phyloP scores from a whole-genome alignment of 306 rosid species.

The Cotoneaster glaucophyllus region DNA sequence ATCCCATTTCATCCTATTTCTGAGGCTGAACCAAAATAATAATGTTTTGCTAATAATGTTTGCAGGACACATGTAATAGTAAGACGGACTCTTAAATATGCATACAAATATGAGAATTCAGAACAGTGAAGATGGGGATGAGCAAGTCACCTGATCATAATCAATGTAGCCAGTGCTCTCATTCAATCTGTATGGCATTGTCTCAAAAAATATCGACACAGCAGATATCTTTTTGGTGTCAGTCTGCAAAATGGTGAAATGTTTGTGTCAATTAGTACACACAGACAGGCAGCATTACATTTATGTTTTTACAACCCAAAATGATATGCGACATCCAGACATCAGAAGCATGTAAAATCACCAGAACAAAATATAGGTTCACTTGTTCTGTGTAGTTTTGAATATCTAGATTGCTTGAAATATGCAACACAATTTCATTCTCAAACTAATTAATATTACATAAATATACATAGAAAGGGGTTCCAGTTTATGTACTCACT shows the following conservation, averaged over 20 bases:
- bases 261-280: conserved; percentile 3
- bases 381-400: neutral
- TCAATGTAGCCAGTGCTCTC: conserved; percentile 89
- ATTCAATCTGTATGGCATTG: conserved; percentile 85
- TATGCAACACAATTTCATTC: neutral
- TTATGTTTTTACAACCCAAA: neutral
- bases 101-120: neutral
- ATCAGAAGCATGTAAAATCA: neutral
- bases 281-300: neutral
- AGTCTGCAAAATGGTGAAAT: conserved; percentile 44
- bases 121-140: neutral
- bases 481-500: neutral
- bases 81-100: neutral
- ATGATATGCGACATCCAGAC: neutral
- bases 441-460: neutral
- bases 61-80: neutral
- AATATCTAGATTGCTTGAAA: neutral
- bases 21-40: neutral
- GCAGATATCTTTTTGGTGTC: conserved; percentile 93
- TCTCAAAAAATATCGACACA: conserved; percentile 73
- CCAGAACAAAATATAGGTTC: neutral
- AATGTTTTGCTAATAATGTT: neutral
- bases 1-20: neutral
- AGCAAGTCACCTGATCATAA: conserved; percentile 71
- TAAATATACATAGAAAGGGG: neutral